A percentile compares a stretch with the other conserved stretches of the same genome.
These are phyloP conservation scores for Colletotrichum sp. DNA, from an alignment of 2,329 filamentous ascomycete genomes.

Conservation along the genomic window DNA sequence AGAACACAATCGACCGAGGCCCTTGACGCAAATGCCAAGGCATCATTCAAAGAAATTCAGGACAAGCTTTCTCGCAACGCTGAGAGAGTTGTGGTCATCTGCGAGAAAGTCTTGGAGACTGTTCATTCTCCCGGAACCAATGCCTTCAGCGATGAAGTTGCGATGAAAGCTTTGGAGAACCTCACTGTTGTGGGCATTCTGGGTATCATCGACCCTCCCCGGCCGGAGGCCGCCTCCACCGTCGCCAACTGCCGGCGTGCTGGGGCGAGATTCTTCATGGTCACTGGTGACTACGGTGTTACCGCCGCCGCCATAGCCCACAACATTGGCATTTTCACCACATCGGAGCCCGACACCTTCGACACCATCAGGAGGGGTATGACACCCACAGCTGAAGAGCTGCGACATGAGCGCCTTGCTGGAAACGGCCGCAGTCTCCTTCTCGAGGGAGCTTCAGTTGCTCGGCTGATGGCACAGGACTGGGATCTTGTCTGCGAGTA, in stretches of 20 bases:
- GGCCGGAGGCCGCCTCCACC: background rate
- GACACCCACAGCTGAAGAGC: constrained; percentile 57
- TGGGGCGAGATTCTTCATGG: background rate
- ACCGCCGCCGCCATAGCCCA: background rate
- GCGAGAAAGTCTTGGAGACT: background rate
- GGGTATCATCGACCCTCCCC: background rate
- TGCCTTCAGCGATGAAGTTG: background rate
- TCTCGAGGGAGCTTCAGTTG: background rate
- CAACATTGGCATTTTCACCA: background rate
- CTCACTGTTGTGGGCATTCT: background rate
- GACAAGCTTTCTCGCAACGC: background rate
- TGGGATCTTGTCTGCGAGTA: background rate
- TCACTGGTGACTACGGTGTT: background rate
- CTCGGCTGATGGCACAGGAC: background rate
- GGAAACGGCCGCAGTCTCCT: background rate
- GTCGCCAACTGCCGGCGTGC: background rate
- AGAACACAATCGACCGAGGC: background rate
- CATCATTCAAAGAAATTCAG: background rate
- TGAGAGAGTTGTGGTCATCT: background rate
- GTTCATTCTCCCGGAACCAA: background rate
- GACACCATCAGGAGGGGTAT: constrained; percentile 36
- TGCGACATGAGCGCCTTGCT: background rate
- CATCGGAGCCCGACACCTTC: background rate
- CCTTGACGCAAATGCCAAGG: background rate
- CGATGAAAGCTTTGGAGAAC: background rate